phyloP scores from a whole-genome alignment of 2,329 filamentous ascomycete genomes.

The Epicoccum nigrum region DNA sequence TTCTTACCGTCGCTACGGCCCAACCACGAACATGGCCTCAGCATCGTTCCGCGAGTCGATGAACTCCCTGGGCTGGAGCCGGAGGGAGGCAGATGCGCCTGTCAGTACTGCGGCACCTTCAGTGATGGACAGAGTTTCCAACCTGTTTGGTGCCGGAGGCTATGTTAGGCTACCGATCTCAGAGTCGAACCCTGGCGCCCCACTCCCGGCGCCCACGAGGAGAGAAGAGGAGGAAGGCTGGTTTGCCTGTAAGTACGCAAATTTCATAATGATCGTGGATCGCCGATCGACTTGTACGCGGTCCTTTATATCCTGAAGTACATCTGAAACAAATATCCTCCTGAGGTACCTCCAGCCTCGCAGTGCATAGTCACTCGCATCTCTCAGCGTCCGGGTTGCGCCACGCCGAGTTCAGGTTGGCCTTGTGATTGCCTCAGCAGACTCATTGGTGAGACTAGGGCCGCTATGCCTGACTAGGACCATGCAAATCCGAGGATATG shows the following conservation, averaged over 20 bases:
- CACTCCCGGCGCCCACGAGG: constrained; percentile 80
- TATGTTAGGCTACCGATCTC: constrained; percentile 90
- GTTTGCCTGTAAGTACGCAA: constrained; percentile 81
- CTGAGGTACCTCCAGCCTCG: constrained; percentile 20
- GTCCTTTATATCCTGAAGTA: constrained; percentile 16
- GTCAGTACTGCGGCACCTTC: constrained; percentile 76
- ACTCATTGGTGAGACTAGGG: constrained; percentile 32
- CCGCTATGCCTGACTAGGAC: constrained; percentile 29
- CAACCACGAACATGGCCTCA: constrained; percentile 70
- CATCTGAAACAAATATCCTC: constrained; percentile 15
- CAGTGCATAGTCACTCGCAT: constrained; percentile 17
- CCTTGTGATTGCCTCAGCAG: constrained; percentile 39
- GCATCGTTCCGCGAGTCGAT: constrained; percentile 91
- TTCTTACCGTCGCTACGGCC: constrained; percentile 6
- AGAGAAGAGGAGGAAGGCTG: constrained; percentile 95
- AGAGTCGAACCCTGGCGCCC: constrained; percentile 76
- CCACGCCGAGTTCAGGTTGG: constrained; percentile 19
- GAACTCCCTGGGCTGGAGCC: constrained; percentile 93
- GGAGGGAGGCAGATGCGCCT: constrained; percentile 77
- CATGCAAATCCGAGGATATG: constrained; percentile 23
- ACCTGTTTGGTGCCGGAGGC: constrained; percentile 79
- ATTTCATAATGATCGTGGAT: constrained; percentile 32
- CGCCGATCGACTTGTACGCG: constrained; percentile 8
- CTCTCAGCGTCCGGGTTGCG: constrained; percentile 12
- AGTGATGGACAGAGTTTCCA: constrained; percentile 80